Conservation (phyloP, 2,329 filamentous ascomycete genomes). For the Pestalotiopsis sp. region DNA sequence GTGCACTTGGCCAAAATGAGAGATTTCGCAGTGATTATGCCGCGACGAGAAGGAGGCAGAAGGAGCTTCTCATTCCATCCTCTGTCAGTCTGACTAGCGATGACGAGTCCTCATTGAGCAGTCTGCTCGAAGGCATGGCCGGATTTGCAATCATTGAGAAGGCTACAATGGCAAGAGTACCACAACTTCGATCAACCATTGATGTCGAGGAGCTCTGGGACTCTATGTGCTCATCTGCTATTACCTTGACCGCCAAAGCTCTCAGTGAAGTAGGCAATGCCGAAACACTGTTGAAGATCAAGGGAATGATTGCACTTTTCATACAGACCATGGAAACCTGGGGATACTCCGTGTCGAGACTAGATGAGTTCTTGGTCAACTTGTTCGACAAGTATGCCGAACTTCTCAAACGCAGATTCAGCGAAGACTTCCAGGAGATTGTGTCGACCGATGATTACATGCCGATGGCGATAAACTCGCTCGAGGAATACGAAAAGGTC, state of each 20-base stretch:
- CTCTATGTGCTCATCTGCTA: slow-evolving; percentile 89
- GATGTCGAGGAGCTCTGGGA: slow-evolving; percentile 99
- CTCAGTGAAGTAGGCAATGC: slow-evolving; percentile 81
- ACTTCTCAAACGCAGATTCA: slow-evolving; percentile 85
- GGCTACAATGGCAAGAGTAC: slow-evolving; percentile 84
- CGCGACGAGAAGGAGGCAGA: slow-evolving; percentile 86
- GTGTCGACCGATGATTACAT: slow-evolving; percentile 97
- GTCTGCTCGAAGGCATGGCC: slow-evolving; percentile 86
- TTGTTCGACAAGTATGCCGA: slow-evolving; percentile 95
- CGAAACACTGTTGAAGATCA: slow-evolving; percentile 89
- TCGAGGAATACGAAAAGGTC: slow-evolving; percentile 93
- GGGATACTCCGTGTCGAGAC: slow-evolving; percentile 79
- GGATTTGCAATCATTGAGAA: slow-evolving; percentile 97
- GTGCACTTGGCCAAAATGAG: slow-evolving; percentile 88
- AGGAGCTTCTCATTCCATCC: slow-evolving; percentile 80
- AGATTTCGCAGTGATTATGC: slow-evolving; percentile 90
- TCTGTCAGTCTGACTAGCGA: slow-evolving; percentile 78
- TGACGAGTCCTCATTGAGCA: slow-evolving; percentile 84
- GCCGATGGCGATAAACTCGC: slow-evolving; percentile 94
- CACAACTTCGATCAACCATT: slow-evolving; percentile 76
- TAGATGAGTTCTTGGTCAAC: slow-evolving; percentile 83
- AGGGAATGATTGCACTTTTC: slow-evolving; percentile 88
- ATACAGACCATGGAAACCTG: slow-evolving; percentile 99
- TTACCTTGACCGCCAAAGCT: slow-evolving; percentile 77
- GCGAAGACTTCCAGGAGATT: slow-evolving; percentile 89